These are phyloP conservation scores for Chalaropsis thielavioides DNA, from an alignment of 2,329 filamentous ascomycete genomes.

Conservation along the genomic window DNA sequence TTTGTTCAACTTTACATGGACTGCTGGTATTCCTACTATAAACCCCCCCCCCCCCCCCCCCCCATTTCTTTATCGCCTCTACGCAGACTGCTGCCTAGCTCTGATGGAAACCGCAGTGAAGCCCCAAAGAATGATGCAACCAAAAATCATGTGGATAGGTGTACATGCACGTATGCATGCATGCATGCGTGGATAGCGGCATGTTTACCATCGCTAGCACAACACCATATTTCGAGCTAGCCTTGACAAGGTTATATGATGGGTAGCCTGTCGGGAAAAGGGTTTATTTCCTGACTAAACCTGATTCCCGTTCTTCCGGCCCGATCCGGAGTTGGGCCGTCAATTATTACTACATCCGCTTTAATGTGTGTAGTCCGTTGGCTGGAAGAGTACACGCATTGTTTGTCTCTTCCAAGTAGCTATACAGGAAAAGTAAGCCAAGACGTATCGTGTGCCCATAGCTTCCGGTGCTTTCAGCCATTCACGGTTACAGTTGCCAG, in stretches of 20 bases:
- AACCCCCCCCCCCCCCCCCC: not conserved
- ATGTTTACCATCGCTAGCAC: not conserved
- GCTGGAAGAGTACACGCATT: too few species aligned
- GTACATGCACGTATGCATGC: not conserved
- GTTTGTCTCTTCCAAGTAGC: too few species aligned
- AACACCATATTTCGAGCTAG: not conserved
- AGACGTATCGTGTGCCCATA: not conserved
- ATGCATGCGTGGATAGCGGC: not conserved
- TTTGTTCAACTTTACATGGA: not conserved
- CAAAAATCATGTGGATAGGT: not conserved
- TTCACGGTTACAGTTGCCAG: not conserved
- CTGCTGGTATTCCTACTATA: not conserved
- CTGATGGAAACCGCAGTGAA: not conserved
- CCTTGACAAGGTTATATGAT: not conserved
- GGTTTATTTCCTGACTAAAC: too few species aligned
- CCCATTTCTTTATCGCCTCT: not conserved
- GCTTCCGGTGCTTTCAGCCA: not conserved
- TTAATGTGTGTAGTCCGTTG: too few species aligned
- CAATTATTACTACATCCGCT: too few species aligned
- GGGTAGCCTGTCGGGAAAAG: not conserved
- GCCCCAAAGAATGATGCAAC: constrained; percentile 2
- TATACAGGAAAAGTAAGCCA: not conserved
- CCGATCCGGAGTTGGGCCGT: not conserved
- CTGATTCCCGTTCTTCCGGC: not conserved
- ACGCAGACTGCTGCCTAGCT: not conserved